Base-by-base conservation (phyloP, 176 grass and related monocot genomes). In the Aegilops tauschii region DNA sequence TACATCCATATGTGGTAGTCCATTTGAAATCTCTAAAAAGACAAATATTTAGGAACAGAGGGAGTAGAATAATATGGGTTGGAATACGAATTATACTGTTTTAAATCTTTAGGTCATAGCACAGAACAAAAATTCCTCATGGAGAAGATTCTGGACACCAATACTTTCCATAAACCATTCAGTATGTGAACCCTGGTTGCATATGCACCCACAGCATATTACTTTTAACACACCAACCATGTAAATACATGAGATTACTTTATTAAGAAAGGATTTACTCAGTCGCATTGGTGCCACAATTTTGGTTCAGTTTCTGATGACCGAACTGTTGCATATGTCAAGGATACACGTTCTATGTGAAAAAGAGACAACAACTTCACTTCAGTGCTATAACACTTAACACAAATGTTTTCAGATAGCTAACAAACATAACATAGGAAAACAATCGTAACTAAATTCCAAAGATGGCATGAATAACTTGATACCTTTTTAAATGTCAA, bases 401-500 rank as follows among this genome's bases (percentile, higher is more conserved):
- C 42, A 91, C 5, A 31, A 17, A 62, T 71, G 54, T 82, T 42
- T 81, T 78, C 31, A 83, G 23, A 84, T 30, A 86, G 45, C 35
- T 68, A 80, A 68, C 29, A 18, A 76, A 69, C 39, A 82, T 77
- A 83, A 23, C 5, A 62, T 18, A 54, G 50, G 32, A 76, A 63
- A 71, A 40, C 39, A 78, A 52, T 40, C 25, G 8, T 9, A 75
- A 89, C 59, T 83, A 69, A 82, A 93, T 12, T 78, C 72, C 47
- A 58, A 73, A 78, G 1, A 87, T 21, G 25, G 54, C 14, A 78
- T 25, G 61, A 27, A 75, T 79, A 92, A 94, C 89, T 31, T 21
- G 11, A 54, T 87, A 93, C 97, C 94, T 99, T 99, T 90, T 82
- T 95, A 83, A 91, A 97, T 64, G 94, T 89, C 92, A 99, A 82